Evolutionary conservation across 2,329 filamentous ascomycete genomes (phyloP), one percentile per base, ranked within the genome.

Genomic region (Aspergillus novofumigatus): DNA sequence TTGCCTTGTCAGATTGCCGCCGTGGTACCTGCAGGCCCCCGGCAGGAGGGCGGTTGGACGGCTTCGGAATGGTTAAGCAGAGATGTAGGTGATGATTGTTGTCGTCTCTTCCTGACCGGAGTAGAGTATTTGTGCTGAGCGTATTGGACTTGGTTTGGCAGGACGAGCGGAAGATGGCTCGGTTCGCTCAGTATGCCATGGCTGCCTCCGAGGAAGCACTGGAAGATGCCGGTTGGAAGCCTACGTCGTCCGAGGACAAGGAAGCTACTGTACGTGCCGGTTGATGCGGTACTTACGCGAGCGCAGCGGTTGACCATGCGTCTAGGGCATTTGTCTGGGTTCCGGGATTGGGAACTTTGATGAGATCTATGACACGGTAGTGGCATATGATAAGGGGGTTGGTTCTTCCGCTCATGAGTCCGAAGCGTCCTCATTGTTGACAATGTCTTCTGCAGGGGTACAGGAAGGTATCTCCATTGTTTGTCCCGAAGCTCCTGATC

Each of bases 261-360:
- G 89, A 96, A 68, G 81, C 82, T 54, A 96, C 92, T 0, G 83
- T 85, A 74, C 52, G 74, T 60, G 28, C 49, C 45, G 38, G 17
- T 38, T 50, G 4, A 48, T 47, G 21, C 4, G 11, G 14, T 20
- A 25, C 20, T 23, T 26, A 23, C 4, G 49, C 25, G n/a, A 47
- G 17, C 21, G 56, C 38, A 1, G 20, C n/a, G 47, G 21, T 11
- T 47, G 58, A 68, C 41, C 61, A 47, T 61, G 14, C n/a, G 6
- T 11, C 47, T 58, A 85, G 83, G 94, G 94, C 0, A 90, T 99
- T 1, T 96, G 93, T 68, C 81, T 99, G 44, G 94, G 94, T 2
- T 97, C 93, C 63, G 94, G 94, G 1, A 97, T 99, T 66, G 94
- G 94, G 17, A 97, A 94, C 67, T 82, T 99, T 42, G 89, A 96